Evolutionary conservation across 192 early-diverging fungal genomes (phyloP).

Genomic region (Coemansia furcata): DNA sequence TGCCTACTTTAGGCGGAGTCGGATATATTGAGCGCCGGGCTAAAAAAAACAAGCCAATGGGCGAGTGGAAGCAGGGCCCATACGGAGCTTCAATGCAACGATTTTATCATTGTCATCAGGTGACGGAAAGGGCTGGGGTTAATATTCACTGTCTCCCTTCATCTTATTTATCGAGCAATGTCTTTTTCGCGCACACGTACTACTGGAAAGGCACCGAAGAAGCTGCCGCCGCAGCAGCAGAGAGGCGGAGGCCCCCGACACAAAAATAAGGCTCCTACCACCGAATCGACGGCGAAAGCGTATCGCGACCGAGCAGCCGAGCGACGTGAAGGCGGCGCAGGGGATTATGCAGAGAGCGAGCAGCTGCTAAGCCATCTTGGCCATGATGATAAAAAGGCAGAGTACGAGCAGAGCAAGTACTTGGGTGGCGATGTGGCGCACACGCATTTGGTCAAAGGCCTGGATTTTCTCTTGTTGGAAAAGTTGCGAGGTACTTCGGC

Average conservation of each 20-base stretch:
- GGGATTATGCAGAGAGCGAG: not conserved
- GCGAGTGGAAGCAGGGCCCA: not conserved
- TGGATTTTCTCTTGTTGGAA: constrained; percentile 81
- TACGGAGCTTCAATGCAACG: not conserved
- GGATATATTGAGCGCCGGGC: not conserved
- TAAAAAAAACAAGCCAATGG: not conserved
- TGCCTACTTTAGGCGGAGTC: not conserved
- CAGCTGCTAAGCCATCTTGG: not conserved
- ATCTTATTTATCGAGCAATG: not conserved
- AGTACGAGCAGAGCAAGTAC: constrained; percentile 82
- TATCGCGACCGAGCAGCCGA: constrained; percentile 95
- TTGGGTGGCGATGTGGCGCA: constrained; percentile 83
- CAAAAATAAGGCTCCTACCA: not conserved
- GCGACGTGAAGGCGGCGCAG: constrained; percentile 61
- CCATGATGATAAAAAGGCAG: not conserved
- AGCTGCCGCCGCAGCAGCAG: not conserved
- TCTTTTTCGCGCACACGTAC: not conserved
- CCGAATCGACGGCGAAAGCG: constrained; percentile 1
- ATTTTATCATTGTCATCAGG: not conserved
- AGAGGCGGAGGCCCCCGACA: constrained; percentile 3
- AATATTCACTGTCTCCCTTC: not conserved
- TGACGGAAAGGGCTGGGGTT: not conserved
- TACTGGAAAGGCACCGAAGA: not conserved
- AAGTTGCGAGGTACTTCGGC: constrained; percentile 59
- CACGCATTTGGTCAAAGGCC: constrained; percentile 91